Base-by-base conservation (phyloP, 2,329 filamentous ascomycete genomes). In the Claviceps humidiphila region DNA sequence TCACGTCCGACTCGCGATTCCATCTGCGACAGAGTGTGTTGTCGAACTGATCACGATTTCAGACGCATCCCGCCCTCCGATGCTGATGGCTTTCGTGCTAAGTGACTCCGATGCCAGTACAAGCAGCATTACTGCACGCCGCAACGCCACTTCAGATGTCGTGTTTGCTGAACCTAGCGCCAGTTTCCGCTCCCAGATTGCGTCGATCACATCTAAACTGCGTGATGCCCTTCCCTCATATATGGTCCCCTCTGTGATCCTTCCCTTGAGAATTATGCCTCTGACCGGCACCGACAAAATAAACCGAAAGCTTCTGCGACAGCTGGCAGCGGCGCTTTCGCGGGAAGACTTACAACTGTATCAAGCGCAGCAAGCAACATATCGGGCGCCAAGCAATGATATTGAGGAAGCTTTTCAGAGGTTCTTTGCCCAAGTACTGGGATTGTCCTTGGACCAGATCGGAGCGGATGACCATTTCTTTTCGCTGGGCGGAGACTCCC, bases 401-500 rank as follows among this genome's bases (percentile, higher is more conserved):
- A 4, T 24, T 4, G 47, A 49, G 5, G 30, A 39, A n/a, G 8
- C 3, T 4, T 14, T 49, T 4, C 47, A 42, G 24, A 17, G 13
- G 5, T 20, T 16, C 1, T 49, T 20, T 34, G 22, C 24, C 9
- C 4, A 24, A 7, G 45, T 44, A 2, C 8, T 52, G n/a, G 22
- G 30, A 14, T 13, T 52, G 1, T 6, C 38, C 2, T 2, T 9
- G 38, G 39, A 48, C 1, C n/a, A 41, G 16, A 17, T 52, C 7
- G 39, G 26, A 2, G 45, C 26, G 6, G 45, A 52, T 17, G 45
- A 52, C 20, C 20, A 37, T 13, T 52, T 52, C 39, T 37, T 48
- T 6, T 9, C n/a, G n/a, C 45, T 48, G 14, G 51, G 51, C 13
- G 51, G 51, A 13, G 51, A 52, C 34, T 52, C 51, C 1, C 38